phyloP scores from a whole-genome alignment of 306 rosid species.

The Inga laurina region DNA sequence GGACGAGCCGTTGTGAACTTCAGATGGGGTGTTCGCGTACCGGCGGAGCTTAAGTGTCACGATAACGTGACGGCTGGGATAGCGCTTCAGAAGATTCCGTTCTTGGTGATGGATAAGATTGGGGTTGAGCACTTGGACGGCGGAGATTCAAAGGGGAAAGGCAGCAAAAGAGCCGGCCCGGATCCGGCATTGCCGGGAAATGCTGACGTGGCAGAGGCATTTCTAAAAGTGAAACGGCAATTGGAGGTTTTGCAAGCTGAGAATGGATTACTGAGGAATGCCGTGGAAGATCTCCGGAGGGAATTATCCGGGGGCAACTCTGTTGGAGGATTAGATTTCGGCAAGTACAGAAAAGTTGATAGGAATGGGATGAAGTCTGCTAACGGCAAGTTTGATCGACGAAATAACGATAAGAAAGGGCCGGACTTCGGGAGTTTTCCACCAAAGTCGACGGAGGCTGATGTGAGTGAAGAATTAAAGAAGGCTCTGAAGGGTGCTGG shows the following conservation, averaged over 20 bases:
- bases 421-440: slow-evolving; percentile 43
- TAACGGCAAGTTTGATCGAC: slow-evolving; percentile 37
- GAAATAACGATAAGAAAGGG: slow-evolving; percentile 47
- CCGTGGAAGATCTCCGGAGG: slow-evolving; percentile 80
- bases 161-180: not conserved
- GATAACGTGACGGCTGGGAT: slow-evolving; percentile 40
- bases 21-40: slow-evolving; percentile 87
- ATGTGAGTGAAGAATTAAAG: slow-evolving; percentile 55
- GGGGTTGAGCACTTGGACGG: slow-evolving; percentile 79
- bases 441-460: slow-evolving; percentile 37
- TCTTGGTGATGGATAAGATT: slow-evolving; percentile 86
- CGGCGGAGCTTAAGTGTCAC: slow-evolving; percentile 50
- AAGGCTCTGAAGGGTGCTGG: slow-evolving; percentile 47
- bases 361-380: slow-evolving; percentile 30
- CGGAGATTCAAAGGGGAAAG: slow-evolving; percentile 34
- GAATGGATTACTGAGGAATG: slow-evolving; percentile 66
- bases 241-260: slow-evolving; percentile 65
- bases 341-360: slow-evolving; percentile 42
- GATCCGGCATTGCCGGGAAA: slow-evolving; percentile 26
- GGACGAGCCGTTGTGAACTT: slow-evolving; percentile 58
- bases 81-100: slow-evolving; percentile 63
- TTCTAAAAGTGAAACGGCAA: slow-evolving; percentile 61
- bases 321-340: slow-evolving; percentile 25
- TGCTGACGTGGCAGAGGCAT: slow-evolving; percentile 63
- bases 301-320: slow-evolving; percentile 40